Evolutionary conservation across 1,284 basidiomycete species (phyloP).

Genomic region (Phellopilus nigrolimitatus): DNA sequence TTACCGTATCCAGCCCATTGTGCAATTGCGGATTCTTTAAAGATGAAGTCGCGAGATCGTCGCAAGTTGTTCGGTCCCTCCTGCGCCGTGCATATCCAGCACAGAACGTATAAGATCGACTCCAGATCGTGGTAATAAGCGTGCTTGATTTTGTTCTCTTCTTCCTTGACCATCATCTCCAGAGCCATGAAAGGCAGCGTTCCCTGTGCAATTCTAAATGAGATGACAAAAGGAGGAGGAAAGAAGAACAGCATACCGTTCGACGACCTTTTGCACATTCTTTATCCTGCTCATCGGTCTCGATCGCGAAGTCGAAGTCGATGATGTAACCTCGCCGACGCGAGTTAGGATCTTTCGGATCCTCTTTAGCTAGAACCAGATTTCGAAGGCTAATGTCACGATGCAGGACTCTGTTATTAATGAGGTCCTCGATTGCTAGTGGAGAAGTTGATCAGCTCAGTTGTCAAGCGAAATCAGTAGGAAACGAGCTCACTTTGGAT

Average conservation of each 20-base stretch:
- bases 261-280: neutral
- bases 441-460: neutral
- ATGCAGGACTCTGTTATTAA: neutral
- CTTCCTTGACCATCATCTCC: neutral
- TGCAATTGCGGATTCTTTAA: neutral
- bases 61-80: neutral
- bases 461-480: neutral
- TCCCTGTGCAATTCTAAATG: neutral
- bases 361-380: neutral
- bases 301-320: neutral
- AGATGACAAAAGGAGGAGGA: too few species aligned
- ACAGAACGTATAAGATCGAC: conserved; percentile 3
- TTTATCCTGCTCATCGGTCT: neutral
- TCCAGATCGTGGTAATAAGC: conserved; percentile 7
- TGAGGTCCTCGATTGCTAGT: neutral
- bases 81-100: too few species aligned
- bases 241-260: neutral
- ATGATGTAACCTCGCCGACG: neutral
- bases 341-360: neutral
- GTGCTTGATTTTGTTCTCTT: neutral
- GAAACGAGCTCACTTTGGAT: neutral
- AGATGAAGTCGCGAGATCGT: neutral
- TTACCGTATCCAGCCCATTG: neutral
- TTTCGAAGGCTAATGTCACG: conserved; percentile 5
- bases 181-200: conserved; percentile 5